Percentiles rank a stretch among this genome's conserved stretches.
Evolutionary conservation across 768 basidiomycete genomes (phyloP).

Genomic region (Tubosaeta sp.): DNA sequence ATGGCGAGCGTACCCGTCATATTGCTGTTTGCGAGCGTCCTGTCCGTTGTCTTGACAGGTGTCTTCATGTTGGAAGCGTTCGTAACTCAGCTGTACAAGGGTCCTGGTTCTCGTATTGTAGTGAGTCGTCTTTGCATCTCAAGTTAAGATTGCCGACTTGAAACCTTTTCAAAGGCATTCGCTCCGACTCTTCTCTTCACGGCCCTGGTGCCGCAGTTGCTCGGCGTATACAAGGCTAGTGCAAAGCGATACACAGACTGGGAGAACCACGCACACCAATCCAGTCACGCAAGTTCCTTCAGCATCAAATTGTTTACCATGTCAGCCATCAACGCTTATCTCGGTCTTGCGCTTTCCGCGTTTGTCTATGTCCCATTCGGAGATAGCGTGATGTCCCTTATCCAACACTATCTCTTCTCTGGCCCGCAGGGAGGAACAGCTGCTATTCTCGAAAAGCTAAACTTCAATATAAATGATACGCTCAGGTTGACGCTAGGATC

Average conservation of each 20-base stretch:
- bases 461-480: slow-evolving; percentile 25
- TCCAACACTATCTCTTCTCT: slow-evolving; percentile 32
- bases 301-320: slow-evolving; percentile 91
- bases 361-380: slow-evolving; percentile 96
- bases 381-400: slow-evolving; percentile 67
- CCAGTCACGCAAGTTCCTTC: slow-evolving; percentile 70
- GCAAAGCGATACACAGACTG: slow-evolving; percentile 72
- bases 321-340: slow-evolving; percentile 85
- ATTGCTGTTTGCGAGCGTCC: slow-evolving; percentile 61
- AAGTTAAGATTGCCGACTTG: not conserved
- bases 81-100: slow-evolving; percentile 82
- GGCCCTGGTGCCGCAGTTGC: slow-evolving; percentile 73
- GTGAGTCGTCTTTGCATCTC: slow-evolving; percentile 42
- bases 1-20: slow-evolving; percentile 71
- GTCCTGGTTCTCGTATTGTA: slow-evolving; percentile 74
- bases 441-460: slow-evolving; percentile 19
- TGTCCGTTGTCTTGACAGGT: slow-evolving; percentile 67
- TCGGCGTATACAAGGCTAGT: slow-evolving; percentile 65
- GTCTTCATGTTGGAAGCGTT: slow-evolving; percentile 92
- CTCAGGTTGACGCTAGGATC: slow-evolving; percentile 27
- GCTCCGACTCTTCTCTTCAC: slow-evolving; percentile 82
- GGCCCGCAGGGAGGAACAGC: slow-evolving; percentile 11
- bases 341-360: slow-evolving; percentile 88
- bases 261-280: slow-evolving; percentile 89
- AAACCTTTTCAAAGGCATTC: slow-evolving; percentile 49